Evolutionary conservation across 352 stramenopile genomes (phyloP), one percentile per base, ranked within the genome.

Genomic region (Pythium brassicae): DNA sequence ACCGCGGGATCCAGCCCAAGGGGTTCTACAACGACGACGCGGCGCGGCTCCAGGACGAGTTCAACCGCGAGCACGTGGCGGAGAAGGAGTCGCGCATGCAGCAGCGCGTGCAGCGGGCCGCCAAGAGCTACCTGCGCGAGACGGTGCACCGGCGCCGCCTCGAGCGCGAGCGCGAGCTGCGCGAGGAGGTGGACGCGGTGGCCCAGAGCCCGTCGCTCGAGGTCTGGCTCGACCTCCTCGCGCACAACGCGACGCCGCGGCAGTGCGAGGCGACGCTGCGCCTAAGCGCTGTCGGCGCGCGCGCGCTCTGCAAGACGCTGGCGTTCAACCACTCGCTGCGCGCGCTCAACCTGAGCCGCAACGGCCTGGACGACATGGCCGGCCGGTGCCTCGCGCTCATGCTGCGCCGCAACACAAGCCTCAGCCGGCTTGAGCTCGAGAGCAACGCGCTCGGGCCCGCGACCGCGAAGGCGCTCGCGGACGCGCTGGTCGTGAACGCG

Each of bases 21-120:
- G 83, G 78, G 14, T 93, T 91, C 48, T 93, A 87, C 68, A 93
- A 91, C 57, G 83, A 93, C 62, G 80, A 93, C 61, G 83, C 80
- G 22, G 71, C 72, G 32, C 76, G 80, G n/a, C 68, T 93, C 11
- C 83, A 93, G 52, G 80, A 93, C 27, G 78, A 89, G 55, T 89
- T 89, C 61, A 82, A 89, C 53, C 71, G 76, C 48, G 80, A 91
- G 48, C 76, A 91, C 62, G 67, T 65, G 25, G 73, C 76, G 2
- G 83, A 93, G 57, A 72, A 72, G 19, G 78, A 89, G 29, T 71
- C 70, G 37, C 72, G 83, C 35, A 72, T 83, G 55, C 68, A 83
- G 43, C 76, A 89, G 42, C 86, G 86, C 55, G 22, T 87, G 49
- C 78, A 90, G 62, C 63, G 81, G 14, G 79, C 80, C n/a, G 82